These are phyloP conservation scores for Thelonectria olida DNA, from an alignment of 2,329 filamentous ascomycete species.

Conservation along the genomic window DNA sequence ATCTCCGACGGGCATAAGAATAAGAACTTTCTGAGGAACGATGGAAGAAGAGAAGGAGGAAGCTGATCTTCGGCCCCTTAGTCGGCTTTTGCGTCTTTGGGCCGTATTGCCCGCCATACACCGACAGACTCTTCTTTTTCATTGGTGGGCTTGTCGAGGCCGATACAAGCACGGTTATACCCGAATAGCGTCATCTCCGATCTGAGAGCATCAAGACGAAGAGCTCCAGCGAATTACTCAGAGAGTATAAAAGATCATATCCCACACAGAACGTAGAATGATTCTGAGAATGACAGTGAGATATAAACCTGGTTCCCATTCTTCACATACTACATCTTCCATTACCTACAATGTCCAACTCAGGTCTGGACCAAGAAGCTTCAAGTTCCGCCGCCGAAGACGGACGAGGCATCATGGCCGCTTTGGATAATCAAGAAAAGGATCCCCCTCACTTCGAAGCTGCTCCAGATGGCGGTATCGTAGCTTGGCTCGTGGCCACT, in stretches of 20 bases:
- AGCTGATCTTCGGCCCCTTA: not conserved
- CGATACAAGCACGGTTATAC: not conserved
- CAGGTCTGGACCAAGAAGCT: not conserved
- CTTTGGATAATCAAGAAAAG: not conserved
- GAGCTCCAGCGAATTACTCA: not conserved
- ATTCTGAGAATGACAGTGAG: too few relatives aligned
- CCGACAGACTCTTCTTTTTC: conserved; percentile 3
- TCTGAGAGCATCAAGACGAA: not conserved
- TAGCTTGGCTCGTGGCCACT: conserved; percentile 53
- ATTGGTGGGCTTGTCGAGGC: conserved; percentile 1
- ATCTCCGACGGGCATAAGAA: conserved; percentile 5
- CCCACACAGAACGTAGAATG: too few relatives aligned
- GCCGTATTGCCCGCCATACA: conserved; percentile 12
- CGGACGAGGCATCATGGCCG: not conserved
- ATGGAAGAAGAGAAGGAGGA: too few relatives aligned
- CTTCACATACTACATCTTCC: not conserved
- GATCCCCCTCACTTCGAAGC: not conserved
- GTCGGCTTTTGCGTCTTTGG: conserved; percentile 18
- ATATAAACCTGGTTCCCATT: too few relatives aligned
- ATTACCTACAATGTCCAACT: not conserved
- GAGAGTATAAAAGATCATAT: not conserved
- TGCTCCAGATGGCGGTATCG: conserved; percentile 45
- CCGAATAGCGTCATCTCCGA: conserved; percentile 5
- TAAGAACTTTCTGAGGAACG: not conserved
- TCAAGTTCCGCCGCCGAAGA: not conserved